These are phyloP conservation scores for Fusarium redolens DNA, from an alignment of 2,329 filamentous ascomycete species.

Conservation along the genomic window DNA sequence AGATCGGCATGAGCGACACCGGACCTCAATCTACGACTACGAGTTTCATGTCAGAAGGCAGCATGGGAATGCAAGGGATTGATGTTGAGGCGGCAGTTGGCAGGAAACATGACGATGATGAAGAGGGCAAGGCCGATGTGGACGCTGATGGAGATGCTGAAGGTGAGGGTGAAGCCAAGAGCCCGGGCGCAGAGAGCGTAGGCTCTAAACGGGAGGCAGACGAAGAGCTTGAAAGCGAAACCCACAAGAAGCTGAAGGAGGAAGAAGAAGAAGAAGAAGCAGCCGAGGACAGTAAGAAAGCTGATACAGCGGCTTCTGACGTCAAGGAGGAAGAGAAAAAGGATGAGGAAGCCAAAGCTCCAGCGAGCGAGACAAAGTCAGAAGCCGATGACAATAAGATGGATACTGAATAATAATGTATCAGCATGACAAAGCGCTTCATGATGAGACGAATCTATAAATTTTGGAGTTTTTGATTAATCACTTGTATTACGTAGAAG, in stretches of 20 bases:
- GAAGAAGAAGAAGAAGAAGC: conserved; percentile 53
- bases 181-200: conserved; percentile 47
- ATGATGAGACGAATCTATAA: conserved; percentile 22
- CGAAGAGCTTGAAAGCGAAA: conserved; percentile 55
- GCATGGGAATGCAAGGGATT: conserved; percentile 65
- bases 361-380: conserved; percentile 38
- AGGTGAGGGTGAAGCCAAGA: conserved; percentile 45
- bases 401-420: conserved; percentile 40
- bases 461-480: background rate
- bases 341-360: conserved; percentile 12
- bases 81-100: conserved; percentile 72
- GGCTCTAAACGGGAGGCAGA: conserved; percentile 69
- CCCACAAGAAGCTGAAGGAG: conserved; percentile 63
- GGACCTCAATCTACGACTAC: conserved; percentile 73
- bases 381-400: conserved; percentile 39
- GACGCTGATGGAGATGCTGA: conserved; percentile 37
- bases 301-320: conserved; percentile 16
- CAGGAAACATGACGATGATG: conserved; percentile 55
- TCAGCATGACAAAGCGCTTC: background rate
- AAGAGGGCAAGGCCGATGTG: conserved; percentile 36
- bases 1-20: conserved; percentile 87
- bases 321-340: conserved; percentile 2
- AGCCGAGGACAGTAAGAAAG: conserved; percentile 53
- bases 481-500: conserved; percentile 4
- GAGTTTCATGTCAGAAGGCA: conserved; percentile 53